Evolutionary conservation across 257 asterid species (phyloP).

Genomic region (Solanum chiquidenum): DNA sequence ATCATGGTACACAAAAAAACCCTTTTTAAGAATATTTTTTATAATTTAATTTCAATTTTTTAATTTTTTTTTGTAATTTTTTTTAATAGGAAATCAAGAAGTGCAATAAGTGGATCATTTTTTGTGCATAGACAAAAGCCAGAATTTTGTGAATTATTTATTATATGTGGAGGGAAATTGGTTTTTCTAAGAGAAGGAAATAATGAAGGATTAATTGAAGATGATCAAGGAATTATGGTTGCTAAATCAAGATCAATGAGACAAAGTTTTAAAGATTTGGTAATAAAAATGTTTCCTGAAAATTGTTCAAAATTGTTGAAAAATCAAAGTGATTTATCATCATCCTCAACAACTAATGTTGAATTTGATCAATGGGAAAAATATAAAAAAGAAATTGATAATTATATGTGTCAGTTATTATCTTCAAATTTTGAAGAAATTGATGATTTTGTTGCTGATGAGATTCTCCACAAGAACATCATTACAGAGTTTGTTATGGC

Average conservation of each 20-base stretch:
- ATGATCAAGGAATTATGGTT: constrained; percentile 30
- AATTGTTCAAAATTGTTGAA: constrained; percentile 5
- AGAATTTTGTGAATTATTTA: constrained; percentile 38
- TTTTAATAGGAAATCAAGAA: constrained; percentile 47
- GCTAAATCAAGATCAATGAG: constrained; percentile 34
- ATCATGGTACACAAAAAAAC: background rate
- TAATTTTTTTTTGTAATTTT: background rate
- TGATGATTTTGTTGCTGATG: constrained; percentile 6
- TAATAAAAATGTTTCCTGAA: constrained; percentile 34
- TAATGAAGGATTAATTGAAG: constrained; percentile 32
- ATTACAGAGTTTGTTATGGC: constrained; percentile 10
- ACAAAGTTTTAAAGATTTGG: constrained; percentile 35
- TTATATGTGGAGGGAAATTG: constrained; percentile 37
- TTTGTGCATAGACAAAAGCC: constrained; percentile 48
- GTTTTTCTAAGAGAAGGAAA: constrained; percentile 39
- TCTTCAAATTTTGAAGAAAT: constrained; percentile 21
- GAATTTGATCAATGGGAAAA: constrained; percentile 33
- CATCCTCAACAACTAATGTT: constrained; percentile 8
- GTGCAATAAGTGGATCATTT: constrained; percentile 38
- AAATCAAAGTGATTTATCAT: background rate
- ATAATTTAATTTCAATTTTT: background rate
- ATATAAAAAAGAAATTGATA: constrained; percentile 26
- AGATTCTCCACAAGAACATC: background rate
- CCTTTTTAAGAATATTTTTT: background rate
- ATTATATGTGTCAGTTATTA: constrained; percentile 28